Evolutionary conservation across 2,329 filamentous ascomycete genomes (phyloP).

Genomic region (Colletotrichum sp.): DNA sequence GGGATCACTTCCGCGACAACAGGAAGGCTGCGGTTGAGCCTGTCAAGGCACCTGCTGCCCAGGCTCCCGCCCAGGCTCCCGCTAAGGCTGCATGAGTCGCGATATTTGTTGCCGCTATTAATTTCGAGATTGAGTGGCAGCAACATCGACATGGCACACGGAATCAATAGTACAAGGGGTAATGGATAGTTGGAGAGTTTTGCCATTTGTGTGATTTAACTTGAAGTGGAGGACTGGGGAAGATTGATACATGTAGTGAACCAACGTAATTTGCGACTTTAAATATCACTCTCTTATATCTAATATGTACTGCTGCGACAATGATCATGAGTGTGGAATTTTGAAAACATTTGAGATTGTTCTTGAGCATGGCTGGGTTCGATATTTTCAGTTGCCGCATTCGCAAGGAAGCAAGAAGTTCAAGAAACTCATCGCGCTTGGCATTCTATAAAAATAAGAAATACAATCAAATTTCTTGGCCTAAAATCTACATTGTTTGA

Average conservation of each 20-base stretch:
- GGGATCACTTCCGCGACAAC: constrained; percentile 5
- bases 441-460: neutral
- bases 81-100: neutral
- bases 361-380: neutral
- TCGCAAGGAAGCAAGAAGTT: neutral
- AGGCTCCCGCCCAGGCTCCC: neutral
- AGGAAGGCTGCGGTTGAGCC: neutral
- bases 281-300: neutral
- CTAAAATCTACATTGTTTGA: neutral
- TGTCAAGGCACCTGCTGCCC: neutral
- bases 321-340: neutral
- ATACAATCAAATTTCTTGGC: neutral
- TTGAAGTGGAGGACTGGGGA: neutral
- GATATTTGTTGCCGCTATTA: neutral
- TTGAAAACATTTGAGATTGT: neutral
- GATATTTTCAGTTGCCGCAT: neutral
- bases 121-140: neutral
- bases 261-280: neutral
- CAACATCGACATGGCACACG: neutral
- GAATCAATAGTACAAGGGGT: neutral
- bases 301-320: neutral
- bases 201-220: neutral
- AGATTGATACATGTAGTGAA: neutral
- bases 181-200: neutral
- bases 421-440: neutral